phyloP scores from a whole-genome alignment of 2,329 filamentous ascomycete genomes.

The Neofusicoccum sp. region DNA sequence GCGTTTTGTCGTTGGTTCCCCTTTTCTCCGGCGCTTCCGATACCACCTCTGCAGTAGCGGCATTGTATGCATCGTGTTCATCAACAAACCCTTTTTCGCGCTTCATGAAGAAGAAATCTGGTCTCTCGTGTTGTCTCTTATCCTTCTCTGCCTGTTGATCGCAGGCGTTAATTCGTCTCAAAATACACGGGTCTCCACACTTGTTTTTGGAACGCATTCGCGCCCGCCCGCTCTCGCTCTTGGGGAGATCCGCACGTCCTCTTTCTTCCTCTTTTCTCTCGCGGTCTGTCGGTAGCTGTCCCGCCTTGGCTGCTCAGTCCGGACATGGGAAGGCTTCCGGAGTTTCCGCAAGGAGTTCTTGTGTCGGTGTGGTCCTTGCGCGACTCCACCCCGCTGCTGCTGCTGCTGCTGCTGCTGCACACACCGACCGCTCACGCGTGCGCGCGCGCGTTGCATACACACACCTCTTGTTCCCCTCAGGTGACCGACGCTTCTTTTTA shows the following conservation, averaged over 20 bases:
- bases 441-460: not conserved
- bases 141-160: constrained; percentile 9
- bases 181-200: constrained; percentile 10
- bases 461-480: not conserved
- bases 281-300: no score
- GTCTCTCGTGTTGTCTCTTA: constrained; percentile 4
- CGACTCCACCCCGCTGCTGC: no score
- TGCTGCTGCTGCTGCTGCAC: no score
- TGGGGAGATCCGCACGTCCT: not conserved
- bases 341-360: no score
- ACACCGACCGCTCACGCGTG: no score
- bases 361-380: no score
- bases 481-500: not conserved
- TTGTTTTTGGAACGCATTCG: not conserved
- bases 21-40: constrained; percentile 15
- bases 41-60: constrained; percentile 16
- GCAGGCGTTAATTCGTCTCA: constrained; percentile 9
- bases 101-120: constrained; percentile 11
- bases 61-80: constrained; percentile 13
- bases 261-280: not conserved
- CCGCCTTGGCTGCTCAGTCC: no score
- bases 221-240: no score
- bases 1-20: constrained; percentile 11
- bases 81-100: not conserved
- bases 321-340: no score